Base-by-base conservation (phyloP, 2,329 filamentous ascomycete species). In the Claviceps paspali region DNA sequence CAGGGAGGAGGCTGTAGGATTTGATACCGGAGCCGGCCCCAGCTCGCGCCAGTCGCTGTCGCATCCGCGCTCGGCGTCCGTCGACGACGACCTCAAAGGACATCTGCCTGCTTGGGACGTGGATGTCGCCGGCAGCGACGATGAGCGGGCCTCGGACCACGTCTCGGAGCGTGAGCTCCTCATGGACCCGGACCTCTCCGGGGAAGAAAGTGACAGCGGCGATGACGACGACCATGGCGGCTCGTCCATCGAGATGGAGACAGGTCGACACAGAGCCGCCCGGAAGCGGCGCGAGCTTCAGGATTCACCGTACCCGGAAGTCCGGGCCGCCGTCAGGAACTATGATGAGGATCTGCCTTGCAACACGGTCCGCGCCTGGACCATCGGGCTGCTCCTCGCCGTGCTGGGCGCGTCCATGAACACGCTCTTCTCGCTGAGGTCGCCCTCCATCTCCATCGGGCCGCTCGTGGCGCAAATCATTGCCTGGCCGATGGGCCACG, bases 261-360 rank as follows among this genome's bases (percentile, higher is more conserved):
- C 30, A 12, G 30, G 30, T 19, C 19, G 43, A 31, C 46, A 45
- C 5, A 43, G 49, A 6, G 46, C 32, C 22, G 33, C 12, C 10
- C 26, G 49, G 22, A 61, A 61, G 39, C 53, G 57, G n/a, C 54
- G 50, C 3, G 60, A 63, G 24, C 63, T 66, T 6, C 69, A 75
- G 41, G 61, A 76, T 50, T 80, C 76, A 2, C 76, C 76, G 0
- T 81, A 80, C 47, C 68, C 75, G 21, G 76, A 81, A 53, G 75
- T 78, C 34, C 64, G 72, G 33, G 73, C 76, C 24, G 74, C 76
- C 6, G 74, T 79, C 3, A 63, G 63, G 36, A 79, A 79, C 50
- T 73, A 70, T 46, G 76, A 80, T 50, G 70, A 79, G 46, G 68
- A 76, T 33, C 50, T 79, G 19, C 76, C 76, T 1, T 76, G 73